Base-by-base conservation (phyloP, 1,284 basidiomycete genomes). In the Entoloma clypeatum region DNA sequence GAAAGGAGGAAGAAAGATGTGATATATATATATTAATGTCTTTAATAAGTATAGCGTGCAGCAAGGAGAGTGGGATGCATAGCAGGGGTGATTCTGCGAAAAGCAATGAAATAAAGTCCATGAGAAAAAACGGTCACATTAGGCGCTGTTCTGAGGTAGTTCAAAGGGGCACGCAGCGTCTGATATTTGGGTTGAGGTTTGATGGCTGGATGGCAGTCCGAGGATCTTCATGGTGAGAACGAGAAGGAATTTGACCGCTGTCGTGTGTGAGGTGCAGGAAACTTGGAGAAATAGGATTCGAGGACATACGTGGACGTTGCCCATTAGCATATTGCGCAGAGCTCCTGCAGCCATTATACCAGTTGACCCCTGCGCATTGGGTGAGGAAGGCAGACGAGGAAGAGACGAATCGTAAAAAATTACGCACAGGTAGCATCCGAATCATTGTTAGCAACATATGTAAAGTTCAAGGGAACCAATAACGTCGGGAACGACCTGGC, bases 391-490 rank as follows among this genome's bases (percentile, higher is more conserved):
- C 14, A 36, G 26, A 40, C 46, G 19, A 35, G 11, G 36, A 33
- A 23, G 7, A 29, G 13, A 29, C 29, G 22, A 33, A 2, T 67
- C 81, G 51, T 53, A n/a, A n/a, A n/a, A n/a, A n/a, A n/a, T n/a
- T n/a, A n/a, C n/a, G n/a, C n/a, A 88, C 90, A 94, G 21, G 91
- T 92, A 27, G 72, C 67, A 63, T 94, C 91, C 1, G 81, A 78
- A 35, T 75, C 72, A 58, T 94, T 93, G n/a, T 75, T 66, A 0
- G 84, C 86, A n/a, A 77, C 47, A 58, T 92, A 93, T 0, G 79
- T 77, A 62, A 93, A 92, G 51, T 82, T 84, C 39, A 94, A 65
- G 1, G 90, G 90, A 13, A 94, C 49, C 29, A 73, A 59, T 24
- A 93, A 66, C 24, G 77, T 59, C 5, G 77, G 70, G 55, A 81